These are phyloP conservation scores for Fusarium sp. DNA, from an alignment of 2,329 filamentous ascomycete genomes.

Conservation along the genomic window DNA sequence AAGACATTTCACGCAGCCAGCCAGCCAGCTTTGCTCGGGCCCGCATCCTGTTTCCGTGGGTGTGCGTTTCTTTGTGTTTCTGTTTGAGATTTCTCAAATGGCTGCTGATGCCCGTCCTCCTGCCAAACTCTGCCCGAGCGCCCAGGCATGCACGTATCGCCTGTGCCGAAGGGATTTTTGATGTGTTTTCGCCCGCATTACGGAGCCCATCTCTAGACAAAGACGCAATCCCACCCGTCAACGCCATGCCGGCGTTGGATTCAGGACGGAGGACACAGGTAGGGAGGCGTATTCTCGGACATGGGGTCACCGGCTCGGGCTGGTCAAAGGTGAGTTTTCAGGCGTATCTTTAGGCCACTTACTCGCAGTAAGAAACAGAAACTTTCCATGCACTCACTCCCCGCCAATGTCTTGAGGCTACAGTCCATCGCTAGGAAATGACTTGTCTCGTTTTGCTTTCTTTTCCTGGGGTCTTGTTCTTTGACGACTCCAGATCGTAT, in stretches of 20 bases:
- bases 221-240: conserved; percentile 5
- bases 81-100: conserved; percentile 10
- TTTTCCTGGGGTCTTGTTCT: neutral
- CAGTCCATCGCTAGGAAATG: conserved; percentile 13
- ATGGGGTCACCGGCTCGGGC: conserved; percentile 8
- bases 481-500: conserved; percentile 18
- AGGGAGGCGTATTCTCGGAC: conserved; percentile 16
- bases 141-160: conserved; percentile 11
- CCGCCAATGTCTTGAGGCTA: conserved; percentile 21
- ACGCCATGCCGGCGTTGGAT: conserved; percentile 21
- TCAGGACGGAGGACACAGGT: neutral
- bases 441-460: conserved; percentile 21
- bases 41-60: conserved; percentile 17
- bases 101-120: conserved; percentile 7
- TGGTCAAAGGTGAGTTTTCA: conserved; percentile 9
- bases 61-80: conserved; percentile 15
- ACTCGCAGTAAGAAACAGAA: conserved; percentile 11
- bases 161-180: neutral
- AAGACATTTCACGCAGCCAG: conserved; percentile 34
- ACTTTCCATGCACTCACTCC: conserved; percentile 11
- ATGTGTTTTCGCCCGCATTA: neutral
- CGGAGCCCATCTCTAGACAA: neutral
- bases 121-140: conserved; percentile 4
- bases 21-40: neutral
- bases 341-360: conserved; percentile 15